Evolutionary conservation across 139 green algal species (phyloP).

Genomic region (Pedinophyceae sp.): DNA sequence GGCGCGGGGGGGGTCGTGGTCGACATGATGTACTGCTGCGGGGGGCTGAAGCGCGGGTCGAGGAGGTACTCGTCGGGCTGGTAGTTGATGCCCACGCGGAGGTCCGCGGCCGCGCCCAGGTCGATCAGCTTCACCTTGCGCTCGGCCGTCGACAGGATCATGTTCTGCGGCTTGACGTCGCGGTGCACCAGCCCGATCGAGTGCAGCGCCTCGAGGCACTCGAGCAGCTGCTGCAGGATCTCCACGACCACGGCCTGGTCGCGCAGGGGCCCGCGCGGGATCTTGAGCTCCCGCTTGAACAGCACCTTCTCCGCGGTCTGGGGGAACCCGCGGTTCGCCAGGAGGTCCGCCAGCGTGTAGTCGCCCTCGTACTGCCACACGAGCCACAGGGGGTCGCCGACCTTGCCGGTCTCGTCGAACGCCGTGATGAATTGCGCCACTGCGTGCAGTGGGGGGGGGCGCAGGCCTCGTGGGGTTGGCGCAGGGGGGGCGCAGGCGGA

Average conservation of each 20-base stretch:
- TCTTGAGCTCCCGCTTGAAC: neutral
- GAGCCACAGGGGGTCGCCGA: conserved; percentile 48
- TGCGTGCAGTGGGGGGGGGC: no score
- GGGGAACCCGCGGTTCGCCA: neutral
- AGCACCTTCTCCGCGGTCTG: neutral
- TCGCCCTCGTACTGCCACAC: conserved; percentile 67
- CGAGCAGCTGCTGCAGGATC: conserved; percentile 59
- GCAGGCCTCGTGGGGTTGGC: no score
- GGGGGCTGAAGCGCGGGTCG: conserved; percentile 73
- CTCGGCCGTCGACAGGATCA: conserved; percentile 53
- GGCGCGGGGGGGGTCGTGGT: conserved; percentile 24
- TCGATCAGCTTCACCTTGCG: conserved; percentile 73
- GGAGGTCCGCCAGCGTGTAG: conserved; percentile 3
- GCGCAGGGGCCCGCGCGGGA: neutral
- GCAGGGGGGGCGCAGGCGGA: no score
- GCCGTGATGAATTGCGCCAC: neutral
- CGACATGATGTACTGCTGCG: conserved; percentile 88
- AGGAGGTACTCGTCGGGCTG: conserved; percentile 69
- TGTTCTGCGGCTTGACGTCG: conserved; percentile 81
- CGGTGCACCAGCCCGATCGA: conserved; percentile 70
- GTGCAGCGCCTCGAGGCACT: conserved; percentile 55
- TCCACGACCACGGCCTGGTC: conserved; percentile 19
- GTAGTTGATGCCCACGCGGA: conserved; percentile 80
- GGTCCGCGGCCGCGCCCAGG: conserved; percentile 68
- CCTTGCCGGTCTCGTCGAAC: neutral